Conservation (phyloP, 2,329 filamentous ascomycete species). For the Westerdykella ornata region DNA sequence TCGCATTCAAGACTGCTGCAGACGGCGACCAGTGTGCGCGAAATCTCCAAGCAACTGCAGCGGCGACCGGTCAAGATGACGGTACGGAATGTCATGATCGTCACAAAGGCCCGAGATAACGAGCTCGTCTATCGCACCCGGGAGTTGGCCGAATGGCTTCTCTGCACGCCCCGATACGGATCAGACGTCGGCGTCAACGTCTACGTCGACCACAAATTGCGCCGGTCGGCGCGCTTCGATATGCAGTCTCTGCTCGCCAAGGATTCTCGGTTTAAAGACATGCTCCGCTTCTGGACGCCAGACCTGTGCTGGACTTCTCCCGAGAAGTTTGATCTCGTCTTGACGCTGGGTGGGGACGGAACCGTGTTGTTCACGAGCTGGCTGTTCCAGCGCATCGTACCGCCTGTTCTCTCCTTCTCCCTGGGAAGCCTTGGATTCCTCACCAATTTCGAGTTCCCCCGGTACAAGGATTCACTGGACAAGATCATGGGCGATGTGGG, state of each 20-base stretch:
- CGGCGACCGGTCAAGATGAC: constrained; percentile 85
- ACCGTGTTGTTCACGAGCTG: constrained; percentile 84
- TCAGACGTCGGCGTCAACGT: constrained; percentile 89
- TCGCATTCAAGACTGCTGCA: constrained; percentile 92
- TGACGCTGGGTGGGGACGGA: constrained; percentile 79
- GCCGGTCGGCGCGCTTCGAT: constrained; percentile 81
- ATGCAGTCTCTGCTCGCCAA: constrained; percentile 63
- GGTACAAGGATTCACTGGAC: constrained; percentile 80
- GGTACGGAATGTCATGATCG: constrained; percentile 93
- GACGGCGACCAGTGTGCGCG: constrained; percentile 88
- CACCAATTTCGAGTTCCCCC: constrained; percentile 79
- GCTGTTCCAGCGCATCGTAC: constrained; percentile 86
- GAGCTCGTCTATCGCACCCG: constrained; percentile 81
- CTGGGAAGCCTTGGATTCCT: constrained; percentile 82
- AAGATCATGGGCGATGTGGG: constrained; percentile 88
- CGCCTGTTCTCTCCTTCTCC: constrained; percentile 77
- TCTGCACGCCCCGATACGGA: constrained; percentile 82
- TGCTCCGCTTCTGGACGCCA: constrained; percentile 94
- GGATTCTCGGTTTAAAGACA: constrained; percentile 68
- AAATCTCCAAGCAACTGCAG: constrained; percentile 93
- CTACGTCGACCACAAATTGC: constrained; percentile 94
- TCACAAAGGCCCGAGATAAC: constrained; percentile 96
- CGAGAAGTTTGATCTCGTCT: constrained; percentile 90
- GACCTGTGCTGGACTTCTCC: constrained; percentile 91
- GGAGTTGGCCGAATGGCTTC: constrained; percentile 80